Evolutionary conservation across 306 rosid genomes (phyloP).

Genomic region (Vigna mungo): DNA sequence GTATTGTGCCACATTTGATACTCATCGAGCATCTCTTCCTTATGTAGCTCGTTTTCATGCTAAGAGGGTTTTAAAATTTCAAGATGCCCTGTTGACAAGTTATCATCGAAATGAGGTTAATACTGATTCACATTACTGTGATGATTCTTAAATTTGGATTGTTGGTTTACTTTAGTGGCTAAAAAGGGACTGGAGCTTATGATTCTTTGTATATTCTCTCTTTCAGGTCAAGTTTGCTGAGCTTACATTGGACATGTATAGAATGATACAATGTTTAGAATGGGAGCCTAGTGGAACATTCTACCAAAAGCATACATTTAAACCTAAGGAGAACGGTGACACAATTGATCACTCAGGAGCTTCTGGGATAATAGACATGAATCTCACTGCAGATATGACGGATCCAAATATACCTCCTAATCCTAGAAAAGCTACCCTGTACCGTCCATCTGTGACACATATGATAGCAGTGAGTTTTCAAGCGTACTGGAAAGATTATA

Average conservation of each 20-base stretch:
- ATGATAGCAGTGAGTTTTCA: slow-evolving; percentile 84
- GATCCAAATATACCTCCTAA: slow-evolving; percentile 89
- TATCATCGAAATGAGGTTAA: slow-evolving; percentile 92
- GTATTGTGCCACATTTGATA: slow-evolving; percentile 71
- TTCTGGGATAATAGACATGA: slow-evolving; percentile 86
- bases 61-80: slow-evolving; percentile 86
- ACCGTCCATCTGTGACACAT: slow-evolving; percentile 92
- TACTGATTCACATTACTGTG: slow-evolving; percentile 28
- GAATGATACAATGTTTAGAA: slow-evolving; percentile 97
- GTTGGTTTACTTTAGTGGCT: slow-evolving; percentile 2
- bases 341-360: slow-evolving; percentile 82
- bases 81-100: slow-evolving; percentile 84
- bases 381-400: slow-evolving; percentile 82
- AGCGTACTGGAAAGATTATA: slow-evolving; percentile 30
- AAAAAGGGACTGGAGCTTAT: slow-evolving; percentile 40
- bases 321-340: slow-evolving; percentile 70
- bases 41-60: slow-evolving; percentile 96
- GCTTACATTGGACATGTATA: slow-evolving; percentile 83
- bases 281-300: slow-evolving; percentile 94
- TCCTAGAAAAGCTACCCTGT: slow-evolving; percentile 90
- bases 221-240: slow-evolving; percentile 96
- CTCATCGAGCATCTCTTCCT: slow-evolving; percentile 76
- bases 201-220: slow-evolving; percentile 44
- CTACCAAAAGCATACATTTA: slow-evolving; percentile 69
- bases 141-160: slow-evolving; percentile 37